Evolutionary conservation across 768 basidiomycete species (phyloP).

Genomic region (Hortiboletus campestris): DNA sequence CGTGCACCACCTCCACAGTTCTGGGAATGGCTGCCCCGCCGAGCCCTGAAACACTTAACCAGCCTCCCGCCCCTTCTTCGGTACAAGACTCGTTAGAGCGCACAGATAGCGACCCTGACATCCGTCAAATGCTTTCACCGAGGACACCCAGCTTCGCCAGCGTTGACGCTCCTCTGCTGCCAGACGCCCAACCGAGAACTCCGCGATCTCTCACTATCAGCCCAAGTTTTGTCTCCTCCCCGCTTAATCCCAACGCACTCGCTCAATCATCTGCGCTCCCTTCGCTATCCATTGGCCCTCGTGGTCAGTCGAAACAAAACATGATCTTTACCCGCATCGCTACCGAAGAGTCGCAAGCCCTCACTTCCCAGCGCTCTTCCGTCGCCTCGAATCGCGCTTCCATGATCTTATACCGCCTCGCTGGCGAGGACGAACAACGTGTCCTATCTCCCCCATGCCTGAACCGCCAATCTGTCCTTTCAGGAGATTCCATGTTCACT

Average conservation of each 20-base stretch:
- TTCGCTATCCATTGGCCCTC: constrained; percentile 30
- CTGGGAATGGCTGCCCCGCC: constrained; percentile 40
- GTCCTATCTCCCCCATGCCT: constrained; percentile 34
- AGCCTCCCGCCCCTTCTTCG: constrained; percentile 30
- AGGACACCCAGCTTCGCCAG: constrained; percentile 27
- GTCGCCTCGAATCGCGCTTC: constrained; percentile 42
- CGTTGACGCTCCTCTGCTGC: constrained; percentile 33
- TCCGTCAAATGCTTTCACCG: constrained; percentile 1
- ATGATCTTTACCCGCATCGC: constrained; percentile 42
- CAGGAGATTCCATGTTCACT: constrained; percentile 49
- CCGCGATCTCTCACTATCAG: constrained; percentile 27
- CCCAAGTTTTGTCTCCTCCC: constrained; percentile 46
- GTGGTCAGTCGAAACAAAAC: constrained; percentile 40
- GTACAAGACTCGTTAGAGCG: not conserved
- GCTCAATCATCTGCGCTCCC: constrained; percentile 9
- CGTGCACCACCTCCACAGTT: constrained; percentile 1
- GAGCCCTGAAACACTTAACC: constrained; percentile 50
- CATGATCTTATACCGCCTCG: constrained; percentile 67
- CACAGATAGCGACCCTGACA: constrained; percentile 10
- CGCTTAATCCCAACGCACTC: constrained; percentile 46
- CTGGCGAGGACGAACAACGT: constrained; percentile 35
- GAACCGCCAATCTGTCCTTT: constrained; percentile 43
- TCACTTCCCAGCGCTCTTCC: constrained; percentile 27
- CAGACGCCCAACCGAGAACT: constrained; percentile 10
- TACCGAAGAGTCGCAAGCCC: constrained; percentile 45